Conservation (phyloP, 2,329 filamentous ascomycete species). For the Trichoderma semiorbis region DNA sequence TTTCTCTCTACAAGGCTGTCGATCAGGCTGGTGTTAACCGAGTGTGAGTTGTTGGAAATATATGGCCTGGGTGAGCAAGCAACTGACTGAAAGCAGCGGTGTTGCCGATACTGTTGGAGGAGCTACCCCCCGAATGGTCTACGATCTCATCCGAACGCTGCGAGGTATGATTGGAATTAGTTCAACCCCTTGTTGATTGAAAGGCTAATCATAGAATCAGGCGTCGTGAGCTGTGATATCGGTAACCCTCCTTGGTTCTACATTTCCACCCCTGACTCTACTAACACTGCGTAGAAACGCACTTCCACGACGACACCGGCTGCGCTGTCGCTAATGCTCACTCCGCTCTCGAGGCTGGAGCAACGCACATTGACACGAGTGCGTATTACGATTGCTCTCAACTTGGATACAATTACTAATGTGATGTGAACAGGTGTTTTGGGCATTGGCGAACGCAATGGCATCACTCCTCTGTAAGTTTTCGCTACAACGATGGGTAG, state of each 20-base stretch:
- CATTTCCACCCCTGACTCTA: slow-evolving; percentile 45
- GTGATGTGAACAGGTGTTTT: neutral
- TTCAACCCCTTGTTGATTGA: too few relatives aligned
- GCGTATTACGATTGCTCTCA: too few relatives aligned
- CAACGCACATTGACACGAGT: slow-evolving; percentile 67
- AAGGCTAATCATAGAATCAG: too few relatives aligned
- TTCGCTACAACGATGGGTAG: too few relatives aligned
- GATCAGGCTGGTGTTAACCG: slow-evolving; percentile 79
- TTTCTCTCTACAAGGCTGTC: slow-evolving; percentile 77
- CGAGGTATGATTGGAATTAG: slow-evolving; percentile 39
- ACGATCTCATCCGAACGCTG: slow-evolving; percentile 80
- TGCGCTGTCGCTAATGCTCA: slow-evolving; percentile 78
- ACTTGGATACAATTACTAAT: too few relatives aligned
- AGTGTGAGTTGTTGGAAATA: slow-evolving; percentile 40
- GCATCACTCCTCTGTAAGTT: neutral
- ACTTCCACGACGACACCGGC: neutral
- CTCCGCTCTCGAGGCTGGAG: slow-evolving; percentile 81
- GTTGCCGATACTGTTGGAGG: slow-evolving; percentile 61
- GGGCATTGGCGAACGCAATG: slow-evolving; percentile 53
- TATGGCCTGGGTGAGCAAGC: too few relatives aligned
- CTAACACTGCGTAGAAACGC: too few relatives aligned
- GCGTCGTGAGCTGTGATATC: too few relatives aligned
- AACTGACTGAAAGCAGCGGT: slow-evolving; percentile 39
- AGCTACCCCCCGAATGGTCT: slow-evolving; percentile 80
- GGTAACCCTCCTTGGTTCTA: too few relatives aligned